Conservation (phyloP, 2,329 filamentous ascomycete genomes). For the Ascochyta viciae-villosae region DNA sequence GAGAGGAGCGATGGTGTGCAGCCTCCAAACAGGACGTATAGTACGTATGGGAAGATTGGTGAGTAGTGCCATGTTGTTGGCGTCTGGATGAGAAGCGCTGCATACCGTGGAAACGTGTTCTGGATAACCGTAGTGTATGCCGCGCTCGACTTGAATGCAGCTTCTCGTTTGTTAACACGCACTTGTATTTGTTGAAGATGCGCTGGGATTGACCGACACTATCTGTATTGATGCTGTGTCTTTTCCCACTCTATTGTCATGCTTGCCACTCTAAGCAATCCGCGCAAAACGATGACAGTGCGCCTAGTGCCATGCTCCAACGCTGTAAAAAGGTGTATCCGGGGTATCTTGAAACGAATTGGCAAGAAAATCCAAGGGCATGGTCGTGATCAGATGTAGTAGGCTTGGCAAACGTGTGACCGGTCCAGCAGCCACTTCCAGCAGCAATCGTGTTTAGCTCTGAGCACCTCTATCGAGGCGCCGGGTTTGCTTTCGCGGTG, state of each 20-base stretch:
- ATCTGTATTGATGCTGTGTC: not conserved
- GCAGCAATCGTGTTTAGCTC: not conserved
- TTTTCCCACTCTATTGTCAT: not conserved
- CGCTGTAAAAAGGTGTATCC: not conserved
- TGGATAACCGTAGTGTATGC: not conserved
- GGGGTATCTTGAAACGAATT: slow-evolving; percentile 12
- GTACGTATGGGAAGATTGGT: slow-evolving; percentile 12
- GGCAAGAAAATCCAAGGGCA: not conserved
- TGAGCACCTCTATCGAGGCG: not conserved
- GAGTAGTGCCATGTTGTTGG: not conserved
- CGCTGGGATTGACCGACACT: not conserved
- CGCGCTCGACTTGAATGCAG: not conserved
- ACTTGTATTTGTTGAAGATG: not conserved
- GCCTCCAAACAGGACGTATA: slow-evolving; percentile 2
- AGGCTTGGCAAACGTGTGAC: not conserved
- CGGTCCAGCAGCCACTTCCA: not conserved
- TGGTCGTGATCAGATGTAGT: not conserved
- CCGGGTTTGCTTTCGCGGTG: not conserved
- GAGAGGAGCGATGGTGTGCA: slow-evolving; percentile 4
- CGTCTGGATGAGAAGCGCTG: not conserved
- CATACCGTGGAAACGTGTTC: not conserved
- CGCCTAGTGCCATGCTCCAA: slow-evolving; percentile 4
- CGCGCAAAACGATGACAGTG: not conserved
- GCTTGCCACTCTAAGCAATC: not conserved
- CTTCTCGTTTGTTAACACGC: not conserved